Evolutionary conservation across 1,139 yeast genomes (phyloP).

Genomic region (Pichia sp.): DNA sequence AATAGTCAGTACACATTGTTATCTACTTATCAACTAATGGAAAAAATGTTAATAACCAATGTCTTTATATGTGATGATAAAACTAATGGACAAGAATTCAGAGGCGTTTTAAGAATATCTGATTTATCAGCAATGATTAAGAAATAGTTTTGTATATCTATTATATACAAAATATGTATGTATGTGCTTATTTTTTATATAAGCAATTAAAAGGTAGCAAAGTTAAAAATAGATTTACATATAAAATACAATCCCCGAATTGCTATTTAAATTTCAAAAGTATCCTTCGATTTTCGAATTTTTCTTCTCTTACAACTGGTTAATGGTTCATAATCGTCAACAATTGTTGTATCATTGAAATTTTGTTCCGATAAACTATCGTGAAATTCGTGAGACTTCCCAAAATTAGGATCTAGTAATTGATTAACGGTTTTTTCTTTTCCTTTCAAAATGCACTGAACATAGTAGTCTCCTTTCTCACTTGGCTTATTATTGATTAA

Average conservation of each 20-base stretch:
- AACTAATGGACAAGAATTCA: slow-evolving; percentile 16
- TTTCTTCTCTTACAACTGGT: slow-evolving; percentile 14
- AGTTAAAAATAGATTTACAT: too few species aligned
- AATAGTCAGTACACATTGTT: slow-evolving; percentile 23
- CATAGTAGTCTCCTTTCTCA: slow-evolving; percentile 16
- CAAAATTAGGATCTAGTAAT: slow-evolving; percentile 12
- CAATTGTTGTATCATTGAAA: neutral
- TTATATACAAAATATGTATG: too few species aligned
- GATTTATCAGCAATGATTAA: slow-evolving; percentile 22
- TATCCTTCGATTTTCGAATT: slow-evolving; percentile 19
- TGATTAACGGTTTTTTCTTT: slow-evolving; percentile 6
- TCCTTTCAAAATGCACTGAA: slow-evolving; percentile 8
- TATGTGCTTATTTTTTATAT: too few species aligned
- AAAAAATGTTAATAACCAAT: slow-evolving; percentile 26
- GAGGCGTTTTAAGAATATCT: slow-evolving; percentile 27
- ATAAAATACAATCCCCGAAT: too few species aligned
- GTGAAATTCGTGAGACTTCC: slow-evolving; percentile 3
- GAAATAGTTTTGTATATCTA: too few species aligned
- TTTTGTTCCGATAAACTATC: neutral
- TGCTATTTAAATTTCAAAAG: slow-evolving; percentile 18
- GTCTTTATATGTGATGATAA: slow-evolving; percentile 20
- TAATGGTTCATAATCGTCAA: slow-evolving; percentile 4
- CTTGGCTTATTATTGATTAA: slow-evolving; percentile 15
- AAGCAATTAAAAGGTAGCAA: too few species aligned
- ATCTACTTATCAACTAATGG: slow-evolving; percentile 30